phyloP scores from a whole-genome alignment of 345 rosid genomes.

The Salix brachista region DNA sequence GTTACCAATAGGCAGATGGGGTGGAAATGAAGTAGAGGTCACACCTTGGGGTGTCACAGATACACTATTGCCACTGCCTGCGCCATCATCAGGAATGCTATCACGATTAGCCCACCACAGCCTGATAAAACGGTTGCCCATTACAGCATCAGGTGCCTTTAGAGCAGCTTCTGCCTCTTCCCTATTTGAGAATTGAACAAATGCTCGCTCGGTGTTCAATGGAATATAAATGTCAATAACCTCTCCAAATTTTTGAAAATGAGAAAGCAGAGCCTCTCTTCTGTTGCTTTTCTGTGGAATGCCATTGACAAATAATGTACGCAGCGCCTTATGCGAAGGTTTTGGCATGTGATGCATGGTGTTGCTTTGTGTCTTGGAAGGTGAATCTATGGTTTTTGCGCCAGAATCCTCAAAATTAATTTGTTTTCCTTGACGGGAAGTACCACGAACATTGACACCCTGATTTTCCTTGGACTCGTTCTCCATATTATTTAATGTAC shows the following conservation, averaged over 20 bases:
- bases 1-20: constrained; percentile 34
- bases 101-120: constrained; percentile 99
- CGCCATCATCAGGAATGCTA: constrained; percentile 59
- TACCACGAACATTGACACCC: constrained; percentile 34
- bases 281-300: constrained; percentile 77
- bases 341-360: constrained; percentile 40
- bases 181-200: constrained; percentile 87
- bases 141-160: constrained; percentile 93
- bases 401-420: constrained; percentile 36
- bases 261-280: constrained; percentile 80
- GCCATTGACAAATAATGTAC: constrained; percentile 80
- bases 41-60: constrained; percentile 39
- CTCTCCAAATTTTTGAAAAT: constrained; percentile 87
- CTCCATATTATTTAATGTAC: constrained; percentile 42
- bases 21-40: constrained; percentile 34
- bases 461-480: constrained; percentile 50
- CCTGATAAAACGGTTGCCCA: constrained; percentile 98
- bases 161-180: constrained; percentile 98
- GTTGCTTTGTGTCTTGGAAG: constrained; percentile 45
- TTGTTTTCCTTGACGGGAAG: constrained; percentile 48
- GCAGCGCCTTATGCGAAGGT: constrained; percentile 73
- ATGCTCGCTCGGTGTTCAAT: constrained; percentile 70
- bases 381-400: constrained; percentile 33
- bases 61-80: constrained; percentile 37
- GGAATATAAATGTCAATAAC: constrained; percentile 89